Base-by-base conservation (phyloP, 768 basidiomycete species). In the Boletus sp. region DNA sequence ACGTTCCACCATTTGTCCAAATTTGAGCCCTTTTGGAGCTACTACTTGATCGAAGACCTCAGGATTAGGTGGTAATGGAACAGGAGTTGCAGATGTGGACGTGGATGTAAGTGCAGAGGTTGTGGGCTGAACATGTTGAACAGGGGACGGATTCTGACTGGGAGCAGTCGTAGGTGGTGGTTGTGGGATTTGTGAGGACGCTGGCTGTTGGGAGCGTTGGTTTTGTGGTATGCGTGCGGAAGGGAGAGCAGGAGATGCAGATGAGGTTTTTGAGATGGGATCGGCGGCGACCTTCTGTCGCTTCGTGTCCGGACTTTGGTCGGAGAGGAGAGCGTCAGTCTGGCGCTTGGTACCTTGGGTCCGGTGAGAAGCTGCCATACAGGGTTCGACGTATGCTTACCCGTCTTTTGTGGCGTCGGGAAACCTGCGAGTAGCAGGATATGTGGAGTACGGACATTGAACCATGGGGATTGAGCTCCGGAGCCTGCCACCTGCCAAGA, bases 391-490 rank as follows among this genome's bases (percentile, higher is more conserved):
- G 15, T 33, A 27, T 44, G n/a, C 77, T 65, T 62, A 75, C 59
- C 53, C 51, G 55, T 56, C 60, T 67, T 69, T 62, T 55, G 67
- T 32, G 72, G 59, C 0, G 58, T n/a, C 27, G 83, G 67, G 52
- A 81, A 80, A 7, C 83, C 79, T 34, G 77, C 70, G 0, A 87
- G 68, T 6, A 77, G 70, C 13, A 87, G 55, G 5, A 65, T 57
- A 63, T 85, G 80, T 0, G 73, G 68, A 1, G 77, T 50, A 11
- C 74, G 75, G 10, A 83, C 76, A 19, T 70, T 56, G 64, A 87
- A 88, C 83, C 84, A 88, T 4, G 83, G 80, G 1, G 68, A 64
- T 41, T 80, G 77, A 7, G 63, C 56, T 10, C 64, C 53, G 4
- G 72, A 61, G 33, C 71, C 62, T 11, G 75, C 69, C 37, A 72